A percentile compares a stretch with the other conserved stretches of the same genome.
Conservation (phyloP, 2,329 filamentous ascomycete species). For the Fusarium mundagurra region DNA sequence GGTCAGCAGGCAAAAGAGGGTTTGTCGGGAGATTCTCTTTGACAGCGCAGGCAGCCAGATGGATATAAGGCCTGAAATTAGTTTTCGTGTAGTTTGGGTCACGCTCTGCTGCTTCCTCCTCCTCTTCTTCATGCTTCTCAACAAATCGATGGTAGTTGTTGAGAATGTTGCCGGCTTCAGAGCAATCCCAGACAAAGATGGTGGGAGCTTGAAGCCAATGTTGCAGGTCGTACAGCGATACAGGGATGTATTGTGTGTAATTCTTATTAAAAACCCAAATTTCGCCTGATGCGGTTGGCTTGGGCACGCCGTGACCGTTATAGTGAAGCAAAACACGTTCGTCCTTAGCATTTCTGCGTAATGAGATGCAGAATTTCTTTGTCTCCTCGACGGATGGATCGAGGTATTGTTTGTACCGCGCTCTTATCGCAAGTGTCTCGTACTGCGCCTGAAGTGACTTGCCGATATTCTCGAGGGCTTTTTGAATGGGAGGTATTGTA, state of each 20-base stretch:
- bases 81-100: constrained; percentile 88
- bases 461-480: constrained; percentile 92
- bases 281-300: constrained; percentile 93
- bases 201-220: constrained; percentile 96
- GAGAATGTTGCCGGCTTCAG: constrained; percentile 94
- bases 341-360: constrained; percentile 92
- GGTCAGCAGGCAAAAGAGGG: constrained; percentile 88
- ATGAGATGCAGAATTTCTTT: constrained; percentile 91
- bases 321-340: constrained; percentile 98
- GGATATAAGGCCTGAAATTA: constrained; percentile 76
- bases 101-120: constrained; percentile 76
- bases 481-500: constrained; percentile 79
- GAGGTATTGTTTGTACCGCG: constrained; percentile 96
- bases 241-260: constrained; percentile 98
- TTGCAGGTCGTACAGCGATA: constrained; percentile 94
- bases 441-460: constrained; percentile 97
- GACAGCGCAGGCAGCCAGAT: constrained; percentile 89
- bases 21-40: constrained; percentile 96
- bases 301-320: constrained; percentile 96
- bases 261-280: constrained; percentile 99
- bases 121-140: constrained; percentile 92
- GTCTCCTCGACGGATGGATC: constrained; percentile 98
- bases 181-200: constrained; percentile 98
- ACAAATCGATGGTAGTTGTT: constrained; percentile 94
- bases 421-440: constrained; percentile 91